These are phyloP conservation scores for Lippia alba DNA, from an alignment of 305 asterid species.

Conservation along the genomic window DNA sequence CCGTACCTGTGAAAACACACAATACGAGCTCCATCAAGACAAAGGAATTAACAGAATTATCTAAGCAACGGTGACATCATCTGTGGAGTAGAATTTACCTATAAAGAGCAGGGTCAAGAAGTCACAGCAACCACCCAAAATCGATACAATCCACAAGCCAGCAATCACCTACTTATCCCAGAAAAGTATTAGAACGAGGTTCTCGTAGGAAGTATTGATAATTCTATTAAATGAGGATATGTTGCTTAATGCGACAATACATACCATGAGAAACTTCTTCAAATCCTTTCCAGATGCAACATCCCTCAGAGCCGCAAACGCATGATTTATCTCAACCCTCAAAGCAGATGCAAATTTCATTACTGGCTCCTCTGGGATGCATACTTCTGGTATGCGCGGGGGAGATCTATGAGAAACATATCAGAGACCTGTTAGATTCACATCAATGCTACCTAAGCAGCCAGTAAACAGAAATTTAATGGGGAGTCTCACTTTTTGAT, in stretches of 20 bases:
- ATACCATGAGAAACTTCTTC: slow-evolving; percentile 72
- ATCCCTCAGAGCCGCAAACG: slow-evolving; percentile 60
- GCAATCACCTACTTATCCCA: slow-evolving; percentile 58
- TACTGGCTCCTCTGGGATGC: slow-evolving; percentile 66
- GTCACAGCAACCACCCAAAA: slow-evolving; percentile 71
- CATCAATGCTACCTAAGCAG: neutral
- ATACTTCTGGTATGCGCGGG: slow-evolving; percentile 70
- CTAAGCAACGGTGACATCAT: neutral
- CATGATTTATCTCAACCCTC: slow-evolving; percentile 61
- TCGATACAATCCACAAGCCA: slow-evolving; percentile 75
- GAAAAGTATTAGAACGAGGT: neutral
- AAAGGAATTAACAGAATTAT: neutral
- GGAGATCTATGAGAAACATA: slow-evolving; percentile 46
- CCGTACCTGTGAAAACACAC: slow-evolving; percentile 50
- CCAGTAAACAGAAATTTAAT: neutral
- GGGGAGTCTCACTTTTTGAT: slow-evolving; percentile 64
- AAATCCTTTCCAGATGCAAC: slow-evolving; percentile 74
- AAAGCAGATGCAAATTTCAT: slow-evolving; percentile 56
- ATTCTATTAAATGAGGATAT: neutral
- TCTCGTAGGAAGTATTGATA: neutral
- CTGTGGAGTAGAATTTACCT: slow-evolving; percentile 44
- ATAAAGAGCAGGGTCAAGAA: slow-evolving; percentile 74
- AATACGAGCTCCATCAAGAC: neutral
- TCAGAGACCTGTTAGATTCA: neutral
- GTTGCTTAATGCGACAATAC: slow-evolving; percentile 9